These are phyloP conservation scores for Colletotrichum aenigma DNA, from an alignment of 2,329 filamentous ascomycete species.

Conservation along the genomic window DNA sequence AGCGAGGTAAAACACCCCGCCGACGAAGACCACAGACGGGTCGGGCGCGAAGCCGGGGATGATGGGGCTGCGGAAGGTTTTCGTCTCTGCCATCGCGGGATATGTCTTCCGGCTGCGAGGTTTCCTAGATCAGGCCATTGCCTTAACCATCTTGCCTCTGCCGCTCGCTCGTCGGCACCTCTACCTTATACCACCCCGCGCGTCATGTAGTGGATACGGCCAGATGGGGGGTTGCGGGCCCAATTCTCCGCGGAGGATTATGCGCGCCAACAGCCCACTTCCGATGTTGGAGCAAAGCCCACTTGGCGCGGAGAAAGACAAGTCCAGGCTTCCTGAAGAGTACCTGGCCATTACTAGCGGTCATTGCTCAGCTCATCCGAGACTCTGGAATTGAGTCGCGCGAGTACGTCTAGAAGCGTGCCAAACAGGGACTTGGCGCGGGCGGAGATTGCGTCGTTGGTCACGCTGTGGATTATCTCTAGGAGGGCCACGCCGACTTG, in stretches of 20 bases:
- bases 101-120: neutral
- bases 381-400: conserved; percentile 45
- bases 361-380: conserved; percentile 39
- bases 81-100: neutral
- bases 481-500: conserved; percentile 41
- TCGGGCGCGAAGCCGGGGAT: conserved; percentile 36
- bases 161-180: neutral
- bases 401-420: conserved; percentile 43
- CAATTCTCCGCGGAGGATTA: neutral
- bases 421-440: conserved; percentile 42
- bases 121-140: neutral
- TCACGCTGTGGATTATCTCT: conserved; percentile 41
- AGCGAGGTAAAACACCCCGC: conserved; percentile 40
- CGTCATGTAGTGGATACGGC: neutral
- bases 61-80: conserved; percentile 27
- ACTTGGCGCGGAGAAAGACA: neutral
- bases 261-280: neutral
- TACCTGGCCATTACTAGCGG: neutral
- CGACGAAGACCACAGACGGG: conserved; percentile 30
- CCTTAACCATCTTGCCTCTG: too few relatives aligned
- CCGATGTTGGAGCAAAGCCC: neutral
- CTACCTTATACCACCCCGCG: neutral
- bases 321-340: fast-evolving
- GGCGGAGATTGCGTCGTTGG: conserved; percentile 37
- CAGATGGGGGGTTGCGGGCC: neutral